Base-by-base conservation (phyloP, 257 asterid genomes). In the Parsonsia alboflavescens region DNA sequence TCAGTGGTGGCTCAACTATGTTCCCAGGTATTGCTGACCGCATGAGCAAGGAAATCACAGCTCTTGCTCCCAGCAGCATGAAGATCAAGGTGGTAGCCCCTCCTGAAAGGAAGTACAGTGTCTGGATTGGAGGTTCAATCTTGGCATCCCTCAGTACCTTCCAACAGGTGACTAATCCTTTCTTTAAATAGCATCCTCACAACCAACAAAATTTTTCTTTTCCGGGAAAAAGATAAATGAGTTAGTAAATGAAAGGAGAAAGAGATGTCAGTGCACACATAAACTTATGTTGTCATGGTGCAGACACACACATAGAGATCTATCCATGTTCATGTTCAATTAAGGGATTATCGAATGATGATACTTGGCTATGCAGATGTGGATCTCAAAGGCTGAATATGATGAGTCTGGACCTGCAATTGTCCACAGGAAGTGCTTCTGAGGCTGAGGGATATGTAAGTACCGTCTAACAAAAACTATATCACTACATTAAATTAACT, bases 1-100 rank as follows among this genome's bases (percentile, higher is more conserved):
- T 86, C 65, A 89, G 94, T 74, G 94, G 94, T 62, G 94, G 94
- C 57, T 85, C 95, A 2, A 89, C 92, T 6, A 89, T 87, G 95
- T 87, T 89, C 81, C 88, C 95, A 6, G 92, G 91, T 13, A 87
- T 89, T 76, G 88, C 94, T 0, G 91, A 89, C 64, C 83, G 91
- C 15, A 87, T 89, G 94, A 89, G 88, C 74, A 89, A 89, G 86
- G 94, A 89, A 78, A 89, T 87, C 67, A 80, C 86, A 0, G 89
- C 91, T 56, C 88, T 89, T 44, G 91, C 91, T 56, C 89, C 91
- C 3, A 87, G 90, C 74, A 85, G 92, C 84, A 81, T 84, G 89
- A 87, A 89, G 83, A 86, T 86, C 45, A 88, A 86, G 86, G 91
- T 86, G 44, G 91, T 89, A 3, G 91, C 91, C 0, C 94, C 90